These are phyloP conservation scores for Mucor piriformis DNA, from an alignment of 371 early-diverging fungal genomes.

Conservation along the genomic window DNA sequence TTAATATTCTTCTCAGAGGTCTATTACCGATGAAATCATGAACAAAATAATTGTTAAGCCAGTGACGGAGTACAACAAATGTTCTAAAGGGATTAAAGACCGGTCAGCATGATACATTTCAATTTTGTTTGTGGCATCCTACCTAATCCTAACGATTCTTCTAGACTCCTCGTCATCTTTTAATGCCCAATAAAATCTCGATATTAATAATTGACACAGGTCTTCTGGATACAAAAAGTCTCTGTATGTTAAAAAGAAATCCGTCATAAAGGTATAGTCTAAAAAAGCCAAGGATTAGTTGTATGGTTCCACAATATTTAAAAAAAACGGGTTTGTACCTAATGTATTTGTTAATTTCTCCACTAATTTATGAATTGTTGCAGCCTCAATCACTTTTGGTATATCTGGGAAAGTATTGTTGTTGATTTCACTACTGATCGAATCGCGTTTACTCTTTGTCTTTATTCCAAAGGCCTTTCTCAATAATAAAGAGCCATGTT, in stretches of 20 bases:
- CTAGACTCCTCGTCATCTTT: conserved; percentile 55
- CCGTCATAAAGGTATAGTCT: conserved; percentile 75
- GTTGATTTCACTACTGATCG: not conserved
- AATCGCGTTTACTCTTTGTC: conserved; percentile 14
- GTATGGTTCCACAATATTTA: not conserved
- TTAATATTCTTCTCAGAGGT: conserved; percentile 46
- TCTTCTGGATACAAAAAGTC: conserved; percentile 61
- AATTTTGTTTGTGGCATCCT: not conserved
- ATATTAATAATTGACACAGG: conserved; percentile 59
- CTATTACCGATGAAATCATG: conserved; percentile 62
- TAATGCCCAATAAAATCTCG: conserved; percentile 66
- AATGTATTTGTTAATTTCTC: conserved; percentile 64
- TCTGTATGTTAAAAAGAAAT: conserved; percentile 75
- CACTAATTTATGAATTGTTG: conserved; percentile 65
- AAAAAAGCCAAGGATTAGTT: not conserved
- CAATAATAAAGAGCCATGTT: conserved; percentile 19
- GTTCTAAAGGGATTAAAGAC: conserved; percentile 43
- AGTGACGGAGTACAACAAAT: conserved; percentile 69
- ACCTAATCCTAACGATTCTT: conserved; percentile 65
- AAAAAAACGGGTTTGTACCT: conserved; percentile 27
- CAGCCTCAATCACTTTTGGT: conserved; percentile 60
- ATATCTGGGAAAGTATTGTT: conserved; percentile 5
- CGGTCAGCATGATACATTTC: not conserved
- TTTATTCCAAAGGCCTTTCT: conserved; percentile 30
- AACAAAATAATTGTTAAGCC: conserved; percentile 69